A percentile compares a stretch with the other conserved stretches of the same genome.
phyloP scores from a whole-genome alignment of 441 rosid species.

The Populus hybrid region DNA sequence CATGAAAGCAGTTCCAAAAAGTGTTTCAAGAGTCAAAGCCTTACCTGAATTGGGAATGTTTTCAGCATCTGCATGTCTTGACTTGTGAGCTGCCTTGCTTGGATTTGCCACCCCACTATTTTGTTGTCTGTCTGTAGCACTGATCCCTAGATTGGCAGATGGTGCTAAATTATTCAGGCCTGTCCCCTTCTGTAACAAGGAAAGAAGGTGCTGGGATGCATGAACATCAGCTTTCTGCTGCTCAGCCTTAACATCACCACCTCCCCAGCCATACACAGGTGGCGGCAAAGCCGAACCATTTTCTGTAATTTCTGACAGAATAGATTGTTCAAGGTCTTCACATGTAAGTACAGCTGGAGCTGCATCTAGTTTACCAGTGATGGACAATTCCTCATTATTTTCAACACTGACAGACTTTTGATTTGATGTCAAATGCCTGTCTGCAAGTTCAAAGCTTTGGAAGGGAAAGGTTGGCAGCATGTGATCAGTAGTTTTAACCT shows the following conservation, averaged over 20 bases:
- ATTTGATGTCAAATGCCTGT: constrained; percentile 30
- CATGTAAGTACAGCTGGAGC: constrained; percentile 87
- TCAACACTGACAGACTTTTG: constrained; percentile 23
- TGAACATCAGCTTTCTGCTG: constrained; percentile 53
- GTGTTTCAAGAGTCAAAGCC: constrained; percentile 83
- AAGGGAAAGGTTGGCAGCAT: constrained; percentile 32
- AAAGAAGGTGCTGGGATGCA: constrained; percentile 92
- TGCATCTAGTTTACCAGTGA: constrained; percentile 37
- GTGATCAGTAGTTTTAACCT: constrained; percentile 30
- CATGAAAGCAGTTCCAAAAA: constrained; percentile 96
- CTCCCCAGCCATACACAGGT: constrained; percentile 33
- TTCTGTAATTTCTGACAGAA: constrained; percentile 62
- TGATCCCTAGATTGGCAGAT: constrained; percentile 32
- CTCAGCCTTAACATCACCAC: constrained; percentile 35
- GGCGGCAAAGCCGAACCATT: constrained; percentile 38
- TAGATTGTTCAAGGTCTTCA: constrained; percentile 98
- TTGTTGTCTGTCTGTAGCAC: constrained; percentile 29
- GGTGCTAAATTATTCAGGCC: constrained; percentile 29
- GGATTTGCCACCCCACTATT: constrained; percentile 28
- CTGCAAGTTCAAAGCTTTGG: constrained; percentile 38
- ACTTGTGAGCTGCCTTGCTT: constrained; percentile 17
- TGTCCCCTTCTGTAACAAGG: constrained; percentile 67
- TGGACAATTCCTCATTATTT: constrained; percentile 30
- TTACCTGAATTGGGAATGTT: constrained; percentile 37
- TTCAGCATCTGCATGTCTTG: constrained; percentile 39